phyloP scores from a whole-genome alignment of 2,329 filamentous ascomycete genomes.

The Chrysosporium keratinophilum region DNA sequence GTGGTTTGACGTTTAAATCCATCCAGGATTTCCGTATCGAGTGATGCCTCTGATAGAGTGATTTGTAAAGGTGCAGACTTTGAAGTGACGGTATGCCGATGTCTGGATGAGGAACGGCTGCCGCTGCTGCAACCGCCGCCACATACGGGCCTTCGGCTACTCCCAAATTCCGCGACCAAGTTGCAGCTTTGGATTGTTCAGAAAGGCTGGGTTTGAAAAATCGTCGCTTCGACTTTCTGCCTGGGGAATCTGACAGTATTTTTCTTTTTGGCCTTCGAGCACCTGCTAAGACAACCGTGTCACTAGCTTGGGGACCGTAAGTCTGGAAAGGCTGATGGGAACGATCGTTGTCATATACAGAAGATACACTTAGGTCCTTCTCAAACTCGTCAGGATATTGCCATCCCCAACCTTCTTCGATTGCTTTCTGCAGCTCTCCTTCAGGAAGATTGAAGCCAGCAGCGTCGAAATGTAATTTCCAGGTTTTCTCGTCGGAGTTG shows the following conservation, averaged over 20 bases:
- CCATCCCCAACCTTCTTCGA: conserved; percentile 93
- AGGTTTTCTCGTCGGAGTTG: conserved; percentile 86
- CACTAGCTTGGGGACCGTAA: conserved; percentile 17
- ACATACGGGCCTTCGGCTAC: conserved; percentile 72
- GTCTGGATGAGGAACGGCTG: conserved; percentile 70
- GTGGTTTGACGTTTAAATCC: conserved; percentile 65
- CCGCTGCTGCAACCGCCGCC: conserved; percentile 65
- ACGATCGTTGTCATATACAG: conserved; percentile 33
- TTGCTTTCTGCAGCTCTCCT: conserved; percentile 75
- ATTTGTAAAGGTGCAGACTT: conserved; percentile 88
- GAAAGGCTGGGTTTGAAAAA: conserved; percentile 31
- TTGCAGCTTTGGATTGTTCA: conserved; percentile 32
- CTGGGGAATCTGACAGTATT: conserved; percentile 36
- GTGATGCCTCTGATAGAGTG: conserved; percentile 83
- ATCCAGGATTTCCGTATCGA: conserved; percentile 91
- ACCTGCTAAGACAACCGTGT: background rate
- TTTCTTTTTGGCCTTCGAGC: conserved; percentile 40
- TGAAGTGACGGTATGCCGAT: conserved; percentile 68
- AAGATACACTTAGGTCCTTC: conserved; percentile 59
- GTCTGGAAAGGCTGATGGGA: conserved; percentile 18
- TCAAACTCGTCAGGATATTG: conserved; percentile 80
- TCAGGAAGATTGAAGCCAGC: conserved; percentile 71
- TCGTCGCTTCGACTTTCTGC: conserved; percentile 49
- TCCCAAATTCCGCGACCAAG: conserved; percentile 39
- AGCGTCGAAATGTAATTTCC: conserved; percentile 81